These are phyloP conservation scores for Aureoboletus auriporus DNA, from an alignment of 768 basidiomycete genomes.

Conservation along the genomic window DNA sequence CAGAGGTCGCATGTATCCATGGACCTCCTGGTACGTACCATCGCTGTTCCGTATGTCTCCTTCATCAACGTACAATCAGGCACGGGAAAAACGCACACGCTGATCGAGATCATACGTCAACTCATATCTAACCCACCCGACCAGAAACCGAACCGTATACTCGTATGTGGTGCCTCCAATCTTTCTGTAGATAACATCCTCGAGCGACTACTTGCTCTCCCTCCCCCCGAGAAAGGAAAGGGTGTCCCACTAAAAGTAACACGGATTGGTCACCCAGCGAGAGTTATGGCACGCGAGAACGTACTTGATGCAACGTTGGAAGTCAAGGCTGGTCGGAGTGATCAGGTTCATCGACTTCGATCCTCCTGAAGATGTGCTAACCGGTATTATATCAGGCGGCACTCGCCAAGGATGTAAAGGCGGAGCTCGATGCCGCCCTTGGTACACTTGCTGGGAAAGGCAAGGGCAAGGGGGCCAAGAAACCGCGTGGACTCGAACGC, in stretches of 20 bases:
- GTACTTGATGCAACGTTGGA: slow-evolving; percentile 69
- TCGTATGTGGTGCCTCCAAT: slow-evolving; percentile 93
- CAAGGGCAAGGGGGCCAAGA: slow-evolving; percentile 69
- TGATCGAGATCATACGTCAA: slow-evolving; percentile 92
- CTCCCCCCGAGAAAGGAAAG: slow-evolving; percentile 43
- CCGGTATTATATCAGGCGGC: slow-evolving; percentile 51
- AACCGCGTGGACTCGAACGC: slow-evolving; percentile 66
- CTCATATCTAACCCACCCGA: slow-evolving; percentile 45
- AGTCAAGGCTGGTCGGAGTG: slow-evolving; percentile 66
- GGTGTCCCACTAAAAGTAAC: slow-evolving; percentile 55
- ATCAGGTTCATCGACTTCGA: slow-evolving; percentile 45
- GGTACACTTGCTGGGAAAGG: slow-evolving; percentile 67
- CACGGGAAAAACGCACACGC: slow-evolving; percentile 94
- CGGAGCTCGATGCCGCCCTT: slow-evolving; percentile 72
- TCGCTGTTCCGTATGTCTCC: neutral
- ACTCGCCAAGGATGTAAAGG: slow-evolving; percentile 85
- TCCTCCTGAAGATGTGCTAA: neutral
- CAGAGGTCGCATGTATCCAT: slow-evolving; percentile 89
- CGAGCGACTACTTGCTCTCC: slow-evolving; percentile 71
- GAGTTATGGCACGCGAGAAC: slow-evolving; percentile 72
- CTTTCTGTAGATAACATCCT: slow-evolving; percentile 95
- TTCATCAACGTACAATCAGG: slow-evolving; percentile 34
- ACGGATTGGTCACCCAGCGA: slow-evolving; percentile 93
- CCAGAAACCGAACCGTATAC: slow-evolving; percentile 54
- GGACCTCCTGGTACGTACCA: slow-evolving; percentile 79